Base-by-base conservation (phyloP, 805 yeast species). In the Yamadazyma phyllophila region DNA sequence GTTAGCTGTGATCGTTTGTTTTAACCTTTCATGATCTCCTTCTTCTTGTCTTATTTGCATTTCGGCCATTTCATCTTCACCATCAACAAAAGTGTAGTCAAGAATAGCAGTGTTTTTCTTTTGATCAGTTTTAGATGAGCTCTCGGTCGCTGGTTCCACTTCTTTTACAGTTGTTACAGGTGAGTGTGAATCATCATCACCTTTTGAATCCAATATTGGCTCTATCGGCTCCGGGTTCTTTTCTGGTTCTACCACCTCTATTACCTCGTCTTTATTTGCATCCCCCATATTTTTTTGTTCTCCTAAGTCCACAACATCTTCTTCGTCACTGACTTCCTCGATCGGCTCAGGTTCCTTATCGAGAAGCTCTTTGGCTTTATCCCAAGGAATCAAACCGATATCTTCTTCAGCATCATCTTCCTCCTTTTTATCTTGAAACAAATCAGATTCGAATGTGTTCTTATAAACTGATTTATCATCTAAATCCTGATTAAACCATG, bases 31-130 rank as follows among this genome's bases (percentile, higher is more conserved):
- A 59, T 87, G 88, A 41, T 88, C 96, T 32, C 69, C 71, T 41
- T 82, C 88, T 61, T 94, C 99, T 36, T 77, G 75, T 35, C 74
- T 71, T 39, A 92, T 63, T 52, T 83, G 85, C 29, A 79, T 73
- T 2, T 77, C 74, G 3, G 89, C 61, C 15, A 80, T 78, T 30
- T 80, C 82, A 46, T 89, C 96, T 47, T 91, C 97, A 13, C 82
- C 83, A 44, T 87, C 90, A 17, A 81, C 81, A 59, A 85, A 85
- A 44, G 80, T 87, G 55, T 83, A 85, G 44, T 82, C 86, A 29
- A 77, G 60, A 2, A 64, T 46, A 14, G 54, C 55, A 9, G 61
- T 61, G 26, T 49, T 53, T 38, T 55, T 48, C 17, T 20, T 26
- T 13, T 11, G 13, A 11, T n/a, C 33, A 7, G 26, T 13, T 9